Conservation (phyloP, 1,139 yeast species). For the Suzukiozyma palmioleophila region DNA sequence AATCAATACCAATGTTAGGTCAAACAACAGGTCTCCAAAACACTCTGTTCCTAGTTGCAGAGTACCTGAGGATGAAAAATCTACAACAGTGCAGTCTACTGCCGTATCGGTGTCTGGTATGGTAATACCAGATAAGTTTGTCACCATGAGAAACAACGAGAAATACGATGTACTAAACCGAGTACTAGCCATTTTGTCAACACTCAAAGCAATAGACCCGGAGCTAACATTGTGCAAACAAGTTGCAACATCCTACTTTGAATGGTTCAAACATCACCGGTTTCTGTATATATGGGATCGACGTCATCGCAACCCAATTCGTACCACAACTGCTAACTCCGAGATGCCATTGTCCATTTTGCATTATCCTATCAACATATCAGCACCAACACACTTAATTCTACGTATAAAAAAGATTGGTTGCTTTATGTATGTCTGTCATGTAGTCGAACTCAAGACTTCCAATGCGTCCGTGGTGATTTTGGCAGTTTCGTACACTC, state of each 20-base stretch:
- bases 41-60: no score
- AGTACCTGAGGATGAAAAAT: no score
- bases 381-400: slow-evolving; percentile 9
- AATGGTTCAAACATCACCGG: slow-evolving; percentile 2
- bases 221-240: background rate
- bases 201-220: background rate
- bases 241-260: background rate
- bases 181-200: background rate
- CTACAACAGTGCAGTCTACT: no score
- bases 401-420: slow-evolving; percentile 4
- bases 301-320: no score
- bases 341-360: background rate
- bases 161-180: background rate
- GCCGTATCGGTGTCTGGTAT: background rate
- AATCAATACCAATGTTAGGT: background rate
- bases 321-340: no score
- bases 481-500: slow-evolving; percentile 5
- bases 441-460: slow-evolving; percentile 2
- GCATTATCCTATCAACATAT: background rate
- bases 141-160: background rate
- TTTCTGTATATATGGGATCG: background rate
- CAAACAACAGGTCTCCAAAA: background rate
- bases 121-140: background rate
- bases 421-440: slow-evolving; percentile 6
- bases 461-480: slow-evolving; percentile 5